phyloP scores from a whole-genome alignment of 2,329 filamentous ascomycete species.

The Sarocladium oryzae region DNA sequence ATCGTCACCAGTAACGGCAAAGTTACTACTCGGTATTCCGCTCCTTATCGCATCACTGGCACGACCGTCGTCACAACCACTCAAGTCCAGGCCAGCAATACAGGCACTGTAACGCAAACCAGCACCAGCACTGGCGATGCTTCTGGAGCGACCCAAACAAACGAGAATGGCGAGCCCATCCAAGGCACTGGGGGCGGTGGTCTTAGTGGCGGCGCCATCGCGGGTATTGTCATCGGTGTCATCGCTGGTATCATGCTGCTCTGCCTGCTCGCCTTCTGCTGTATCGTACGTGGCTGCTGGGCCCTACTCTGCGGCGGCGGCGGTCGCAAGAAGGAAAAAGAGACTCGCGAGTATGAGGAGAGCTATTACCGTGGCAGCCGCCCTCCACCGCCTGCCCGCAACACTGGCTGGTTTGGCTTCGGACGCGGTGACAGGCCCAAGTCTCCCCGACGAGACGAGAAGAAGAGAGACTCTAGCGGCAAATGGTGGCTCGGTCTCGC shows the following conservation, averaged over 20 bases:
- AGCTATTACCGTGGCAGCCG: constrained; percentile 44
- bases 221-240: constrained; percentile 72
- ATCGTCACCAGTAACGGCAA: constrained; percentile 38
- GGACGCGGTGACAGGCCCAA: constrained; percentile 18
- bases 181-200: constrained; percentile 30
- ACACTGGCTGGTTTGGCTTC: constrained; percentile 51
- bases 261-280: constrained; percentile 68
- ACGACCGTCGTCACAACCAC: constrained; percentile 43
- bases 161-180: constrained; percentile 26
- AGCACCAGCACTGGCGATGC: constrained; percentile 37
- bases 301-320: constrained; percentile 44
- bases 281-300: constrained; percentile 58
- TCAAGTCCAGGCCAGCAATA: constrained; percentile 30
- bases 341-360: constrained; percentile 52
- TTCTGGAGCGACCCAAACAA: constrained; percentile 30
- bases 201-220: constrained; percentile 68
- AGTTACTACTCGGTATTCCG: constrained; percentile 49
- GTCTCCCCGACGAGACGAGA: constrained; percentile 34
- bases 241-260: constrained; percentile 62
- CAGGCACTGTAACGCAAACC: constrained; percentile 43
- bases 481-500: constrained; percentile 48
- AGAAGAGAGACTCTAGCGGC: constrained; percentile 46
- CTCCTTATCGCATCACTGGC: constrained; percentile 45
- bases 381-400: constrained; percentile 38
- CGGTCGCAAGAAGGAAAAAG: constrained; percentile 49